These are phyloP conservation scores for Hygrocybe coccinea DNA, from an alignment of 768 basidiomycete species.

Conservation along the genomic window DNA sequence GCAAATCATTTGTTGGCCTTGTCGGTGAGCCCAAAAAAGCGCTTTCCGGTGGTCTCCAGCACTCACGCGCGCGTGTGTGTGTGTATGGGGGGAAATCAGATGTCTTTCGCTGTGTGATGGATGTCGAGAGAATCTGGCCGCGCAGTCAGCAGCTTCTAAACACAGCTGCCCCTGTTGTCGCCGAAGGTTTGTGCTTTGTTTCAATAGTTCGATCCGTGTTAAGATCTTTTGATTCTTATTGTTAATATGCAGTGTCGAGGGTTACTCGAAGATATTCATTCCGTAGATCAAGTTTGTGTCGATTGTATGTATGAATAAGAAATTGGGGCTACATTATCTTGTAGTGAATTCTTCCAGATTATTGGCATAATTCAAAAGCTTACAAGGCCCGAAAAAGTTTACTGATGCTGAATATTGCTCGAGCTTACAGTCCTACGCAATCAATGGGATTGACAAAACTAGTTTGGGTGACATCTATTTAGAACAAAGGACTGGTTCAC, in stretches of 20 bases:
- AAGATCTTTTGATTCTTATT: background rate
- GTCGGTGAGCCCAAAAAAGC: conserved; percentile 47
- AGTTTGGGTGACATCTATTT: too few relatives aligned
- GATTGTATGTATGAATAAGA: too few relatives aligned
- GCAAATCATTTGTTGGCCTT: conserved; percentile 83
- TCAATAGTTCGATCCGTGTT: conserved; percentile 1
- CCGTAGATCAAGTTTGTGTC: conserved; percentile 16
- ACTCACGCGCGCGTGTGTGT: background rate
- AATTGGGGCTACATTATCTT: too few relatives aligned
- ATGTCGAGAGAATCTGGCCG: conserved; percentile 57
- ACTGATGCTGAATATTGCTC: too few relatives aligned
- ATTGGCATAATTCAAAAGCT: too few relatives aligned
- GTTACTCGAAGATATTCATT: conserved; percentile 46
- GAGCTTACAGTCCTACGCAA: too few relatives aligned
- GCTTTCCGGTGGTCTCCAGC: background rate
- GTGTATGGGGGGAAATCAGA: too few relatives aligned
- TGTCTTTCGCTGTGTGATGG: conserved; percentile 63
- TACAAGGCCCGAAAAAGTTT: too few relatives aligned
- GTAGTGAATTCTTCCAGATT: too few relatives aligned
- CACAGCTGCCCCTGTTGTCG: conserved; percentile 68
- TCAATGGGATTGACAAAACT: too few relatives aligned
- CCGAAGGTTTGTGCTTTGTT: conserved; percentile 36
- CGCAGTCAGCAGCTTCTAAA: conserved; percentile 49
- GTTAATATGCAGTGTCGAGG: conserved; percentile 38
- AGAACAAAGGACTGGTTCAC: too few relatives aligned